Evolutionary conservation across 2,329 filamentous ascomycete species (phyloP).

Genomic region (Alternaria tenuissima): DNA sequence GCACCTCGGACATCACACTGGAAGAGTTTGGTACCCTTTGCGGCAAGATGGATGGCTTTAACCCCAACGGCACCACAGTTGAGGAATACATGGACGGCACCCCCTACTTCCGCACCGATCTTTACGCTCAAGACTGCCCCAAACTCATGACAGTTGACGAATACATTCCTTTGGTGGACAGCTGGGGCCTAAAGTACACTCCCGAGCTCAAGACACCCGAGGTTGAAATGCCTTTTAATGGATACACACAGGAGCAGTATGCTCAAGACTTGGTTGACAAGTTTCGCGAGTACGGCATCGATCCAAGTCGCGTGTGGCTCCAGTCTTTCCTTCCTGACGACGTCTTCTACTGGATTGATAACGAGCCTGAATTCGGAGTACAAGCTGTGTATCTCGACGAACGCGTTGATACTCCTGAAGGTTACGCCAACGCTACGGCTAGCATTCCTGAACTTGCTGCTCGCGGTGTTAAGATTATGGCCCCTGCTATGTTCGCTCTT

Average conservation of each 20-base stretch:
- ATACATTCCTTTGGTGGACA: constrained; percentile 68
- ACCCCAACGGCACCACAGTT: constrained; percentile 67
- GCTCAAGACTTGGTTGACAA: constrained; percentile 67
- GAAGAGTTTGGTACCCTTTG: constrained; percentile 73
- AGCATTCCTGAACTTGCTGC: constrained; percentile 65
- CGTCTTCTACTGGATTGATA: constrained; percentile 71
- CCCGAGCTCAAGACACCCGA: constrained; percentile 66
- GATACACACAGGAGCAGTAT: constrained; percentile 71
- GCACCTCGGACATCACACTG: constrained; percentile 74
- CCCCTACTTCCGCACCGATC: constrained; percentile 68
- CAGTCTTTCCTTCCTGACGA: constrained; percentile 73
- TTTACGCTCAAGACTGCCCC: constrained; percentile 68
- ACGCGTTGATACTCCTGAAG: constrained; percentile 60
- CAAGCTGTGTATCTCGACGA: constrained; percentile 73
- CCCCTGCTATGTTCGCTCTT: constrained; percentile 70
- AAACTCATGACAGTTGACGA: constrained; percentile 69
- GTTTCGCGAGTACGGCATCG: constrained; percentile 51
- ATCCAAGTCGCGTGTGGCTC: constrained; percentile 55
- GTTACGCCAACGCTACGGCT: constrained; percentile 63
- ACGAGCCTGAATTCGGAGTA: constrained; percentile 66
- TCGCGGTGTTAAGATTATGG: constrained; percentile 68
- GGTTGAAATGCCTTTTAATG: constrained; percentile 74
- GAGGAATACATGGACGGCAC: constrained; percentile 67
- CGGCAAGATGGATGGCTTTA: constrained; percentile 70
- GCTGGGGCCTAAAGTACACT: constrained; percentile 63